A percentile compares a stretch with the other conserved stretches of the same genome.
These are phyloP conservation scores for Eimeria necatrix DNA, from an alignment of 169 alveolate genomes.

Conservation along the genomic window DNA sequence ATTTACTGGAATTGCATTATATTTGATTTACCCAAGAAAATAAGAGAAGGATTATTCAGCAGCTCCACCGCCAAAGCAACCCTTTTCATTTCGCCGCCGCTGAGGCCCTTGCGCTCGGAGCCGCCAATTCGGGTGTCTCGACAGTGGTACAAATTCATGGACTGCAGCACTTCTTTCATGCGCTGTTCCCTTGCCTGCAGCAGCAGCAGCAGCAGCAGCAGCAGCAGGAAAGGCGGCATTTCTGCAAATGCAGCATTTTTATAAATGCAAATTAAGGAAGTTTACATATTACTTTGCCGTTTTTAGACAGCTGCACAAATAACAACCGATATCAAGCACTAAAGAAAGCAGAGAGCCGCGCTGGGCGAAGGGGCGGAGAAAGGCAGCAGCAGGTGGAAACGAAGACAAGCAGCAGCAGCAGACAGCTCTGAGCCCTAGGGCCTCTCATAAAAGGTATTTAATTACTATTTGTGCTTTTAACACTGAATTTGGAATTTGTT, in stretches of 20 bases:
- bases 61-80: slow-evolving; percentile 94
- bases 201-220: slow-evolving; percentile 31
- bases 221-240: neutral
- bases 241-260: neutral
- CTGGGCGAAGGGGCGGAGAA: neutral
- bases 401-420: neutral
- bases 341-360: neutral
- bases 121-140: slow-evolving; percentile 75
- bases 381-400: neutral
- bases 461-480: no score
- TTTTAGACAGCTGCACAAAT: no score
- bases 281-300: neutral
- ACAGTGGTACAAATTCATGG: slow-evolving; percentile 12
- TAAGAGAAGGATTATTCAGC: slow-evolving; percentile 92
- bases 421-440: no score
- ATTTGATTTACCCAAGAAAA: slow-evolving; percentile 92
- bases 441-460: no score
- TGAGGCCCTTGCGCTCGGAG: slow-evolving; percentile 76
- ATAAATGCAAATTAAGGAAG: neutral
- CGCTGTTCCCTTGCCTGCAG: neutral
- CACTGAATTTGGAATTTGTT: no score
- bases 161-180: slow-evolving; percentile 6
- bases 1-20: neutral
- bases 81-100: slow-evolving; percentile 96
- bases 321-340: no score